These are phyloP conservation scores for Apiotrichum gracile DNA, from an alignment of 1,284 basidiomycete genomes.

Conservation along the genomic window DNA sequence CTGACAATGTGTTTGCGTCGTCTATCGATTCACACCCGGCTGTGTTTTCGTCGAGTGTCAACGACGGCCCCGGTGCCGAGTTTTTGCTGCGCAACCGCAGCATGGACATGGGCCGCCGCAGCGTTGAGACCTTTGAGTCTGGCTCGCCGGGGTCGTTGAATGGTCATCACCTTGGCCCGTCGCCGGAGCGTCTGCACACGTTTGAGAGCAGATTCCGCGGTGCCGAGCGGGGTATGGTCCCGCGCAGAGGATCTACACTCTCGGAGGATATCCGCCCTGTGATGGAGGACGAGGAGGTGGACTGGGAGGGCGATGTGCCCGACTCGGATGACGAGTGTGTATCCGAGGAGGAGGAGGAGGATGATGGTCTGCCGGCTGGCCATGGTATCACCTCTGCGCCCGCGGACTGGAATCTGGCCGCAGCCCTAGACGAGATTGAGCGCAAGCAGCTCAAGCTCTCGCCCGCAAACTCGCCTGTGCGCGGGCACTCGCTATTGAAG, in stretches of 20 bases:
- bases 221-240: constrained; percentile 7
- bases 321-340: constrained; percentile 22
- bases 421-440: constrained; percentile 7
- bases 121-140: constrained; percentile 29
- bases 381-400: constrained; percentile 15
- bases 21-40: constrained; percentile 27
- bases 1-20: constrained; percentile 22
- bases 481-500: constrained; percentile 1
- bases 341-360: not conserved
- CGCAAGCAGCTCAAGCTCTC: constrained; percentile 4
- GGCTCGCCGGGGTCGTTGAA: constrained; percentile 18
- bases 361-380: constrained; percentile 12
- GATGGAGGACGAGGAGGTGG: constrained; percentile 33
- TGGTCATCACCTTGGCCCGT: not conserved
- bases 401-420: constrained; percentile 16
- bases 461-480: constrained; percentile 7
- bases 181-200: constrained; percentile 6
- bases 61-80: constrained; percentile 16
- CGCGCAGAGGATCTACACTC: constrained; percentile 26
- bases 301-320: constrained; percentile 32
- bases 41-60: not conserved
- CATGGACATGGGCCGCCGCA: constrained; percentile 18
- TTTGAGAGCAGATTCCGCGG: constrained; percentile 14
- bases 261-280: constrained; percentile 22
- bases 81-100: constrained; percentile 24